These are phyloP conservation scores for Triangularia verruculosa DNA, from an alignment of 2,329 filamentous ascomycete genomes.

Conservation along the genomic window DNA sequence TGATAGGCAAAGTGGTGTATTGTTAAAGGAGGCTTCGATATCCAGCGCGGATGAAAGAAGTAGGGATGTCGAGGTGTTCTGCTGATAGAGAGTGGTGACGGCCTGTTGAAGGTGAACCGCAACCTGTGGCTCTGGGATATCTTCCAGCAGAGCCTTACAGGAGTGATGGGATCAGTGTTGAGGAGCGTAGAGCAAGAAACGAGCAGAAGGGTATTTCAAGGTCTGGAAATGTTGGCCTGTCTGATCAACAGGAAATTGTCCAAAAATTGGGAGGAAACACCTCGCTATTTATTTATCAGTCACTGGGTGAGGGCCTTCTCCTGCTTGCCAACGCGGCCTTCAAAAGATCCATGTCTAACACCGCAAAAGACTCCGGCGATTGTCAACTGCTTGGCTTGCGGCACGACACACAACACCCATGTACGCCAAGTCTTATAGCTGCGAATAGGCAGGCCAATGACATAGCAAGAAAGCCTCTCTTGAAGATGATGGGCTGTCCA, in stretches of 20 bases:
- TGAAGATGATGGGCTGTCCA: background rate
- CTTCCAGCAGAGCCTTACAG: too few relatives aligned
- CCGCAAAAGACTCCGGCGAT: background rate
- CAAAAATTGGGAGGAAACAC: background rate
- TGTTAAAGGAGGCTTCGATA: too few relatives aligned
- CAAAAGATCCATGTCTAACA: background rate
- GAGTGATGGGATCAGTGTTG: background rate
- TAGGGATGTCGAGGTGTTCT: background rate
- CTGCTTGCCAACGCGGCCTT: background rate
- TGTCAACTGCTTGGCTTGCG: background rate
- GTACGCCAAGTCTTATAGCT: background rate
- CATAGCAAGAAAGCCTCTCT: background rate
- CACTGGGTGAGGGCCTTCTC: background rate
- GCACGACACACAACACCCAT: too few relatives aligned
- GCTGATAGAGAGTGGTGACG: background rate
- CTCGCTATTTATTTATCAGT: background rate
- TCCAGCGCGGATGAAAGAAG: too few relatives aligned
- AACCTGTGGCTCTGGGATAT: too few relatives aligned
- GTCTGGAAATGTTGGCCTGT: background rate
- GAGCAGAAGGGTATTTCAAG: background rate
- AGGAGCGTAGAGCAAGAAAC: background rate
- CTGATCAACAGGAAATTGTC: background rate
- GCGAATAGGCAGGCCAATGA: background rate
- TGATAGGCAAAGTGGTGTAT: background rate
- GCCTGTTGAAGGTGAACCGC: too few relatives aligned